These are phyloP conservation scores for Toxoplasma gondii DNA, from an alignment of 169 alveolate genomes.

Conservation along the genomic window DNA sequence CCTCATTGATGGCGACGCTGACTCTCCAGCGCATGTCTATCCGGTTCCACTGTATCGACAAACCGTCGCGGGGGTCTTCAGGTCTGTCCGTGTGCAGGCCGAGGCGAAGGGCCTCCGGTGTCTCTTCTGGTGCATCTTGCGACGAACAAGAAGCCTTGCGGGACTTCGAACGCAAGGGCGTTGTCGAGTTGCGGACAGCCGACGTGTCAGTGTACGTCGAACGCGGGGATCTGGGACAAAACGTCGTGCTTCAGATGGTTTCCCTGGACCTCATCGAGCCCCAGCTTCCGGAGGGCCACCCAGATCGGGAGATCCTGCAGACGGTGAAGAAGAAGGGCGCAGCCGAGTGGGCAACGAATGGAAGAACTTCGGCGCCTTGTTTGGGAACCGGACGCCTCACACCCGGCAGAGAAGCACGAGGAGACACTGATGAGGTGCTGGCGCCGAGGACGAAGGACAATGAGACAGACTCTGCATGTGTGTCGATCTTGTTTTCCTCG, in stretches of 20 bases:
- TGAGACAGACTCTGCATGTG: neutral
- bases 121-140: neutral
- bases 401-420: too few species aligned
- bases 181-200: neutral
- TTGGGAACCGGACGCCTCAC: too few species aligned
- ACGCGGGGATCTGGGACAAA: neutral
- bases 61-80: neutral
- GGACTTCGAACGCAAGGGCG: neutral
- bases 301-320: conserved; percentile 10
- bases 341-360: neutral
- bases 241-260: neutral
- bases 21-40: neutral
- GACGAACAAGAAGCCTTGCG: neutral
- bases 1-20: neutral
- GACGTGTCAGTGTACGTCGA: conserved; percentile 14
- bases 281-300: neutral
- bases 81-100: neutral
- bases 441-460: neutral
- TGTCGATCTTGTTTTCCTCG: neutral
- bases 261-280: conserved; percentile 12
- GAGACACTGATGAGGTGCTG: too few species aligned
- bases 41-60: neutral
- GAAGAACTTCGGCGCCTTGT: too few species aligned
- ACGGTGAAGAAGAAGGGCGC: neutral
- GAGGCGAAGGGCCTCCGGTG: neutral